Conservation (phyloP, 2,329 filamentous ascomycete species). For the Chrysoporthe austroafricana region DNA sequence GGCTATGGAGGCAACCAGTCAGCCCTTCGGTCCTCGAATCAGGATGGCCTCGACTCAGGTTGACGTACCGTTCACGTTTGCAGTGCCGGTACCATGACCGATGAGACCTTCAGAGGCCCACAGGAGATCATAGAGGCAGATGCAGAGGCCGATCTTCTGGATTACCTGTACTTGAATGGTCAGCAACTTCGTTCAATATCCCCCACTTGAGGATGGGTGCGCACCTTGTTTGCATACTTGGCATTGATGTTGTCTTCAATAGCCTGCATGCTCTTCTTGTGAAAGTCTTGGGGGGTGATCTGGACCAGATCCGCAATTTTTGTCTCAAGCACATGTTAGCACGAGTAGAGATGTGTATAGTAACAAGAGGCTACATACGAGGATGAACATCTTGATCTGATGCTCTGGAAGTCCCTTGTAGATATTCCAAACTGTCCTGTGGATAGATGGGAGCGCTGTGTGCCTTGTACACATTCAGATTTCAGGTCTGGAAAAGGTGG, state of each 20-base stretch:
- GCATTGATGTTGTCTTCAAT: constrained; percentile 94
- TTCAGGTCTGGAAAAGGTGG: constrained; percentile 12
- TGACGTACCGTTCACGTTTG: constrained; percentile 83
- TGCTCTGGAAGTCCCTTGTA: neutral
- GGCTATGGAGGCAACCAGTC: constrained; percentile 55
- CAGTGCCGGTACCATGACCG: constrained; percentile 86
- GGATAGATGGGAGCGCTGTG: neutral
- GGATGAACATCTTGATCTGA: constrained; percentile 52
- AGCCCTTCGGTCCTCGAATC: constrained; percentile 4
- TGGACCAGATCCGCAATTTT: constrained; percentile 94
- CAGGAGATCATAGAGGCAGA: constrained; percentile 89
- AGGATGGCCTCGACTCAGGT: no score
- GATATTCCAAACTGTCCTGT: neutral
- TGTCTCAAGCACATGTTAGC: constrained; percentile 9
- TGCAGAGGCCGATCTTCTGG: constrained; percentile 90
- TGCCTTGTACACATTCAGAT: constrained; percentile 19
- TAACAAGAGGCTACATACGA: constrained; percentile 41
- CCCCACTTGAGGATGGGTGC: constrained; percentile 7
- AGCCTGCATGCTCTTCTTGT: constrained; percentile 78
- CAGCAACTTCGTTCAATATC: neutral
- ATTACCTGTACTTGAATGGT: constrained; percentile 62
- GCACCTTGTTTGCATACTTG: constrained; percentile 92
- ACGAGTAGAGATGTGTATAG: neutral
- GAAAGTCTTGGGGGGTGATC: constrained; percentile 86
- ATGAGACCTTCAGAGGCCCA: constrained; percentile 92